Base-by-base conservation (phyloP, 768 basidiomycete species). In the Podaxis sp. region DNA sequence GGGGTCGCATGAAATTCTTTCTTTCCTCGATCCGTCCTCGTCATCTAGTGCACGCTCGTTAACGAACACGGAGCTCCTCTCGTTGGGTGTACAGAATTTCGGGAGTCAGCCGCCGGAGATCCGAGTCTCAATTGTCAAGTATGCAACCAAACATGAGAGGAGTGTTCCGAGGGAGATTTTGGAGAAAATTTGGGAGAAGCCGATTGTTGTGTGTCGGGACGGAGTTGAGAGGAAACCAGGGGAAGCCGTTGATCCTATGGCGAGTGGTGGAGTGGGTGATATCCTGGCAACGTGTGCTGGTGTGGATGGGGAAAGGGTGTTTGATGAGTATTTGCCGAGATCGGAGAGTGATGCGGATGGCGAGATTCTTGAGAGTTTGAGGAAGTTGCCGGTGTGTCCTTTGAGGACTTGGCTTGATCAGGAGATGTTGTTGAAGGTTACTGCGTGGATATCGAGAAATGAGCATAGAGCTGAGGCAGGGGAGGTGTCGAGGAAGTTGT, bases 401-500 rank as follows among this genome's bases (percentile, higher is more conserved):
- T 37, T 62, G 44, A 56, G 54, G 28, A 37, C 46, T 7, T 6
- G 30, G 11, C 24, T 62, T 1, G 46, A 62, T 22, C 54, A 62
- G 28, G 36, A 26, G 36, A 33, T 62, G 33, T 30, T 62, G 22
- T 20, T 62, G 10, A 24, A 30, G 13, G 37, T 56, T 26, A 50
- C 54, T 3, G 33, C 30, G 13, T 41, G 46, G 37, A 62, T 62
- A 15, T 62, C 61, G 12, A 40, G n/a, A 6, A 48, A 56, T 20
- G 37, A 22, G 6, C 2, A n/a, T 24, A 15, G 17, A 13, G 22
- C 38, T 6, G 48, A 48, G 48, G 44, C 61, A 0, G 46, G 22
- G 22, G 61, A 62, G 20, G 55, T 55, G 2, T 62, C 61, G 30
- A 56, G 55, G 33, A 62, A 50, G 17, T 41, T 62, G 13, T 50